Evolutionary conservation across 129 eudicot species (phyloP).

Genomic region (Escallonia rubra): DNA sequence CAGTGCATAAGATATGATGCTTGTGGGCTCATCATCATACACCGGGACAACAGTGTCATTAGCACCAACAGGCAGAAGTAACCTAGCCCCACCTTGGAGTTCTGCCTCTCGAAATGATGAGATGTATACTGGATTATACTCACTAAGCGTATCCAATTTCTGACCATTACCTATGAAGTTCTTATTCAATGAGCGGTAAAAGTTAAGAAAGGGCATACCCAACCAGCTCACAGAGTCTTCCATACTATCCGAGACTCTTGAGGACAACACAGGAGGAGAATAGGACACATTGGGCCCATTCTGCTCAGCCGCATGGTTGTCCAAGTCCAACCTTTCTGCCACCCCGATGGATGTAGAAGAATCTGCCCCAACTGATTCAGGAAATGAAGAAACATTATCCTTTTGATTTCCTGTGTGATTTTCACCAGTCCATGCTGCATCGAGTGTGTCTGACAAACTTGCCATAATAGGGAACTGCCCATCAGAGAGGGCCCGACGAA

Average conservation of each 20-base stretch:
- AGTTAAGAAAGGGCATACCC: slow-evolving; percentile 63
- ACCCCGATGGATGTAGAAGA: slow-evolving; percentile 12
- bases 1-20: slow-evolving; percentile 77
- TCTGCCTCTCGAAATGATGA: slow-evolving; percentile 70
- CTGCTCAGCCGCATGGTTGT: slow-evolving; percentile 42
- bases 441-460: slow-evolving; percentile 83
- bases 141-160: slow-evolving; percentile 55
- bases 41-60: slow-evolving; percentile 81
- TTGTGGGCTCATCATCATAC: slow-evolving; percentile 95
- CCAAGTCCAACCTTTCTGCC: slow-evolving; percentile 39
- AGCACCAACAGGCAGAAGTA: slow-evolving; percentile 60
- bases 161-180: slow-evolving; percentile 47
- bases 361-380: slow-evolving; percentile 35
- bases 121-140: slow-evolving; percentile 73
- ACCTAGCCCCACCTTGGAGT: slow-evolving; percentile 67
- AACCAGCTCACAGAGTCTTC: slow-evolving; percentile 78
- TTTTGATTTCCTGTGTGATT: slow-evolving; percentile 39
- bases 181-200: slow-evolving; percentile 67
- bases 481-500: slow-evolving; percentile 59
- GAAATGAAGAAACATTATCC: slow-evolving; percentile 18
- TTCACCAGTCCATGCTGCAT: slow-evolving; percentile 92
- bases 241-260: slow-evolving; percentile 46
- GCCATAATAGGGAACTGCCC: slow-evolving; percentile 27
- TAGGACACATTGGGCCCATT: slow-evolving; percentile 23
- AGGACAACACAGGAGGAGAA: slow-evolving; percentile 34